These are phyloP conservation scores for Aplosporella prunicola DNA, from an alignment of 2,329 filamentous ascomycete species.

Conservation along the genomic window DNA sequence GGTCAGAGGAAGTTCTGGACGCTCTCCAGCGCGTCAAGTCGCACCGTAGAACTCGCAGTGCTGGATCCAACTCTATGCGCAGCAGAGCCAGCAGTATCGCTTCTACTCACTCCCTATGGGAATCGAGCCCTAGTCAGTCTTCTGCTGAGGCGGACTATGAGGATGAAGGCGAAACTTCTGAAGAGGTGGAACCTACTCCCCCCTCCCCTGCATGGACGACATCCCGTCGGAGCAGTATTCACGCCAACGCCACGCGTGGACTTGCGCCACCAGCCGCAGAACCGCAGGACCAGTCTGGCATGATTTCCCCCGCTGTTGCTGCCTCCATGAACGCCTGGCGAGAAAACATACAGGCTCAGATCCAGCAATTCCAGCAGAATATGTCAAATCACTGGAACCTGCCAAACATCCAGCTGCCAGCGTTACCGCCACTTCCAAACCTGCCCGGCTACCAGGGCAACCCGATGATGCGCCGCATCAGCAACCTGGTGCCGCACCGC, in stretches of 20 bases:
- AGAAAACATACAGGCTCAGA: constrained; percentile 54
- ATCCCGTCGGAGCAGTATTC: constrained; percentile 8
- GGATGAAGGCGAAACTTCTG: constrained; percentile 9
- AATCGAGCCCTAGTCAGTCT: constrained; percentile 28
- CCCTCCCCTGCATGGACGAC: constrained; percentile 5
- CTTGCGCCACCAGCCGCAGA: not conserved
- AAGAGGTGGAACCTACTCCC: constrained; percentile 1
- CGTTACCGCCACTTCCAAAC: constrained; percentile 38
- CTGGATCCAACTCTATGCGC: constrained; percentile 44
- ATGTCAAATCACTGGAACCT: constrained; percentile 58
- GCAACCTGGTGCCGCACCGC: constrained; percentile 61
- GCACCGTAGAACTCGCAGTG: constrained; percentile 58
- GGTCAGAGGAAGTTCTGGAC: constrained; percentile 53
- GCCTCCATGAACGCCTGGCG: constrained; percentile 56
- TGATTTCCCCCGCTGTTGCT: constrained; percentile 1
- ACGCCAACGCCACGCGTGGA: not conserved
- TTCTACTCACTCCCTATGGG: constrained; percentile 60
- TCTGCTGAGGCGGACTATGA: constrained; percentile 8
- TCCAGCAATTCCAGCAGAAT: constrained; percentile 67
- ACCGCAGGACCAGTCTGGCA: constrained; percentile 1
- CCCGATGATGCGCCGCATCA: constrained; percentile 62
- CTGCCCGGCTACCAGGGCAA: constrained; percentile 63
- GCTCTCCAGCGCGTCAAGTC: constrained; percentile 53
- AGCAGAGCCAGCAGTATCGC: constrained; percentile 58
- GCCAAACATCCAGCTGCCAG: constrained; percentile 43